Base-by-base conservation (phyloP, 2,329 filamentous ascomycete species). In the Elsinoe batatas region DNA sequence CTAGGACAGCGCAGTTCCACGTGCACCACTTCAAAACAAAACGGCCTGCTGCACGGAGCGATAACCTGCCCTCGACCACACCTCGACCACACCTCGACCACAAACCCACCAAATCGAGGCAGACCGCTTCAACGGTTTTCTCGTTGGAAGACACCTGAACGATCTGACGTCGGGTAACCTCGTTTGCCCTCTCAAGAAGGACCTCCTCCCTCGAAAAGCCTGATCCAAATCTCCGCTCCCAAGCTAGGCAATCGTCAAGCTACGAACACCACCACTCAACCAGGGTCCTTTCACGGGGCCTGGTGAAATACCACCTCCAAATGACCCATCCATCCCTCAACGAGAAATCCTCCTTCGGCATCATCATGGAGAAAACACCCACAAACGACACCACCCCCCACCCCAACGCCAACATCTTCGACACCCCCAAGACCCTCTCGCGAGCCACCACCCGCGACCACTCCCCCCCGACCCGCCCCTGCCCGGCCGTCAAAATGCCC, bases 391-490 rank as follows among this genome's bases (percentile, higher is more conserved):
- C 40, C 40, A 44, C 40, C n/a, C 5, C 17, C 18, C 10, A 63
- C 38, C 65, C 68, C 36, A 54, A 64, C 64, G 3, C 63, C 67
- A 33, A 58, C 51, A 38, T 55, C 22, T 59, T 64, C 61, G 63
- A 67, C 57, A 67, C 67, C 12, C 64, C 65, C 17, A 57, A 57
- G 22, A 64, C 68, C 60, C 61, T 70, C 62, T 64, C 67, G 47
- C 67, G 67, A 17, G 61, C 61, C 30, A 63, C 62, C 47, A 67
- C 69, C 11, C 59, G 60, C 43, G 64, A 67, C 51, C 58, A 58
- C 58, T 58, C 65, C 58, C 64, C 10, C 58, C 72, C 22, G 71
- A 73, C 67, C 73, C 72, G 35, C 71, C 73, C 54, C 75, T 76
- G 22, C 69, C 73, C 17, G 69, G 71, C 57, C 74, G 72, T n/a